Conservation (phyloP, 2,329 filamentous ascomycete genomes). For the Colletotrichum nymphaeae region DNA sequence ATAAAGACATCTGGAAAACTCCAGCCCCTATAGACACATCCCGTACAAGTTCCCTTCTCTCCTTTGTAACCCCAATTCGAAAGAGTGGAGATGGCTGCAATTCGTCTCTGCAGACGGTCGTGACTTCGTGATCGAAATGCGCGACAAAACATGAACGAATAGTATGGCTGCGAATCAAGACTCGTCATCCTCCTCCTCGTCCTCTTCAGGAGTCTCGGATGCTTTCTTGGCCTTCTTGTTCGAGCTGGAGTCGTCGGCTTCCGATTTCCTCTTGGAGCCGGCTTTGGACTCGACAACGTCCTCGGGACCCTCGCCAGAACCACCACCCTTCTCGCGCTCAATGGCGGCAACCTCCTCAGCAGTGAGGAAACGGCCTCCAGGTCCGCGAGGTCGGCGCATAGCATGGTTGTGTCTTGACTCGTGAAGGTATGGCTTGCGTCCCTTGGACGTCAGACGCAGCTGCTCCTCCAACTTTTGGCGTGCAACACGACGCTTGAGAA, state of each 20-base stretch:
- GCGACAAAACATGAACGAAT: conserved; percentile 43
- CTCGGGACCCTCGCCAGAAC: conserved; percentile 42
- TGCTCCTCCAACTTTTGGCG: conserved; percentile 95
- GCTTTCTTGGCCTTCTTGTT: conserved; percentile 71
- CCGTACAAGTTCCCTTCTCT: conserved; percentile 5
- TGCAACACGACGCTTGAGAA: conserved; percentile 92
- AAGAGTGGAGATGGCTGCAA: conserved; percentile 25
- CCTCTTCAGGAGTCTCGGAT: conserved; percentile 47
- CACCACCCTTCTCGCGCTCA: conserved; percentile 71
- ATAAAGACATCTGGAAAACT: conserved; percentile 21
- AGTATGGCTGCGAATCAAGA: conserved; percentile 33
- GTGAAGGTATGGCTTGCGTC: conserved; percentile 95
- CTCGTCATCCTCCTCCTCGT: conserved; percentile 57
- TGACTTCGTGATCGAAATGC: conserved; percentile 48
- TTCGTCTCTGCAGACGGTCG: conserved; percentile 41
- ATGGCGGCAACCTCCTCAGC: conserved; percentile 95
- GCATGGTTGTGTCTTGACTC: conserved; percentile 98
- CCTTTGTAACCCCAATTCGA: conserved; percentile 27
- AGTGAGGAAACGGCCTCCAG: conserved; percentile 94
- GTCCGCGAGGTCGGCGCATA: conserved; percentile 93
- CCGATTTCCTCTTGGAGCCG: conserved; percentile 72
- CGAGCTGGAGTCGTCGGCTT: conserved; percentile 57
- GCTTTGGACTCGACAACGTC: conserved; percentile 42
- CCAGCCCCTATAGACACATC: conserved; percentile 29
- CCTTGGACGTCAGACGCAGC: conserved; percentile 90